Evolutionary conservation across 129 eudicot genomes (phyloP).

Genomic region (Pittosporum tobira): DNA sequence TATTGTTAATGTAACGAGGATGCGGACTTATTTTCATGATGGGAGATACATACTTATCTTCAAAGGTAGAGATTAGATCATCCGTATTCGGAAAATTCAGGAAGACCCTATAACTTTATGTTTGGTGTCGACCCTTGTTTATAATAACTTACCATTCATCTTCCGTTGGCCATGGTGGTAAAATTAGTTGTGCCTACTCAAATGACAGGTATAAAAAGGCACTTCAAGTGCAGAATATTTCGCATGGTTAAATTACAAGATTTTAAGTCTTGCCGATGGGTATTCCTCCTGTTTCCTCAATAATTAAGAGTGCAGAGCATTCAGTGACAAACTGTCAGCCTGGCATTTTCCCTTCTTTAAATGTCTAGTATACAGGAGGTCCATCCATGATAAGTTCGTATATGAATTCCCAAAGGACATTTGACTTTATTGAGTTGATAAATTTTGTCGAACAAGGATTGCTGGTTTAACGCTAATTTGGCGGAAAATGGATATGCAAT

Average conservation of each 20-base stretch:
- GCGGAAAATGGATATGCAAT: not conserved
- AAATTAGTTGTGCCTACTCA: constrained; percentile 3
- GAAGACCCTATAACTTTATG: not conserved
- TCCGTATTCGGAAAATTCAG: not conserved
- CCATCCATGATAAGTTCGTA: not conserved
- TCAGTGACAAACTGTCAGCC: not conserved
- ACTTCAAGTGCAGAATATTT: not conserved
- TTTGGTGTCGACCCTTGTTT: not conserved
- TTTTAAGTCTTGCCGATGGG: not conserved
- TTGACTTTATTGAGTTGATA: not conserved
- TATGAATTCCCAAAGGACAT: not conserved
- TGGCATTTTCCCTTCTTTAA: not conserved
- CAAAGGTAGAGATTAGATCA: not conserved
- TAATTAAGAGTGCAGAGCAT: not conserved
- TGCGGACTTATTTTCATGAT: not conserved
- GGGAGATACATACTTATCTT: not conserved
- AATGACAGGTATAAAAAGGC: not conserved
- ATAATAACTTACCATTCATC: not conserved
- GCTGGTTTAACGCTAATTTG: not conserved
- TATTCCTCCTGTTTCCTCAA: not conserved
- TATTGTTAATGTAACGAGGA: not conserved
- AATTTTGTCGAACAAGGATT: not conserved
- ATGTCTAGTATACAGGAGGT: not conserved
- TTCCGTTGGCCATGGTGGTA: not conserved
- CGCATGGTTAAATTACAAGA: not conserved